Evolutionary conservation across 164 flowering plant species (phyloP).

Genomic region (Nymphaea colorata): DNA sequence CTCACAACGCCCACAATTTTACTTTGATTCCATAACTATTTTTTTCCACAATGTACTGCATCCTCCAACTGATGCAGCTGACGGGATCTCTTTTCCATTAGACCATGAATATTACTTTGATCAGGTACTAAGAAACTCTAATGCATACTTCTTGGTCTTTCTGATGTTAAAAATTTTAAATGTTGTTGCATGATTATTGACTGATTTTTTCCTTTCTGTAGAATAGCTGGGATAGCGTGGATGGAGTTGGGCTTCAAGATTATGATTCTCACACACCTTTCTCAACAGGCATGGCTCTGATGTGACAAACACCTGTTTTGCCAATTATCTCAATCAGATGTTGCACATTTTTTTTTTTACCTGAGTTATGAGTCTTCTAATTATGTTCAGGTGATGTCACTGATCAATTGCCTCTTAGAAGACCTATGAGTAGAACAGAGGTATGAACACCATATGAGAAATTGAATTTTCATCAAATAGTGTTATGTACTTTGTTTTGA

Average conservation of each 20-base stretch:
- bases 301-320: neutral
- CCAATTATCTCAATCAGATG: neutral
- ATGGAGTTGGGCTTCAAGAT: slow-evolving; percentile 20
- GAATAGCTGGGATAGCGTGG: slow-evolving; percentile 49
- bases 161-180: slow-evolving; percentile 2
- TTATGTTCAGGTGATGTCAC: slow-evolving; percentile 51
- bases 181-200: slow-evolving; percentile 4
- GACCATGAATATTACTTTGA: slow-evolving; percentile 36
- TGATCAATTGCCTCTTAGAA: slow-evolving; percentile 47
- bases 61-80: slow-evolving; percentile 71
- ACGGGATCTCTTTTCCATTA: slow-evolving; percentile 27
- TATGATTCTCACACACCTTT: slow-evolving; percentile 9
- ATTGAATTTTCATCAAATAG: neutral
- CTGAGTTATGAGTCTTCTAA: slow-evolving; percentile 1
- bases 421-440: slow-evolving; percentile 83
- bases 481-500: neutral
- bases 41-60: slow-evolving; percentile 87
- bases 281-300: neutral
- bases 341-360: neutral
- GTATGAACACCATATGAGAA: slow-evolving; percentile 15
- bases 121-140: slow-evolving; percentile 34
- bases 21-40: slow-evolving; percentile 84
- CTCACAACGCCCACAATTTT: slow-evolving; percentile 92
- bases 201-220: slow-evolving; percentile 19
- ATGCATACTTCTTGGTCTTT: neutral